Conservation (phyloP, 306 rosid genomes). For the Comarum palustre region DNA sequence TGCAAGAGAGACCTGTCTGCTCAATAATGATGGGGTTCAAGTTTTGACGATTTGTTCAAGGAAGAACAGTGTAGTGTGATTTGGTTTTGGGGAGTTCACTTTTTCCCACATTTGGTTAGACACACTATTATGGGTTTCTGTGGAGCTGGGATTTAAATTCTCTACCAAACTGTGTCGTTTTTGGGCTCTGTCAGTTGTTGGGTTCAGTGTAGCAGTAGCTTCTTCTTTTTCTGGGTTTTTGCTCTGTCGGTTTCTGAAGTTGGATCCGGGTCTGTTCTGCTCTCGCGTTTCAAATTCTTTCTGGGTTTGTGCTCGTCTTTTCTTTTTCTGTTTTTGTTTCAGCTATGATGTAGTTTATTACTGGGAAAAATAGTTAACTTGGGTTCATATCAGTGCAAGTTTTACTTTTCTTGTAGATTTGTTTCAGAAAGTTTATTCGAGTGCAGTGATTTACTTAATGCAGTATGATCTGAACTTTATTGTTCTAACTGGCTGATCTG, state of each 20-base stretch:
- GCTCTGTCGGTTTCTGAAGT: constrained; percentile 25
- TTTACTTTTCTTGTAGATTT: constrained; percentile 9
- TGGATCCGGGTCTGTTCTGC: constrained; percentile 53
- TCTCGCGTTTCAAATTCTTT: constrained; percentile 27
- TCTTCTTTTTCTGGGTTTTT: constrained; percentile 39
- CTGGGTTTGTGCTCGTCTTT: constrained; percentile 22
- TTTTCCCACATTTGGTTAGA: constrained; percentile 32
- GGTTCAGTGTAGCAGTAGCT: constrained; percentile 48
- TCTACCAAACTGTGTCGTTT: constrained; percentile 20
- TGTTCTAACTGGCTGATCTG: neutral
- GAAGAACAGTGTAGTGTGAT: constrained; percentile 12
- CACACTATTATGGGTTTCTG: constrained; percentile 27
- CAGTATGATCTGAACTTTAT: neutral
- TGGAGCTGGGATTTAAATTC: constrained; percentile 46
- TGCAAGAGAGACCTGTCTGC: neutral
- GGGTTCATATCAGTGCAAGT: constrained; percentile 16
- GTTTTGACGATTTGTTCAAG: constrained; percentile 29
- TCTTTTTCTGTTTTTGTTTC: constrained; percentile 9
- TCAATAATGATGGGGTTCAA: constrained; percentile 10
- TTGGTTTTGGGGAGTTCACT: neutral
- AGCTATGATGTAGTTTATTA: constrained; percentile 20
- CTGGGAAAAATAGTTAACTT: constrained; percentile 7
- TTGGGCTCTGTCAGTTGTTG: constrained; percentile 56
- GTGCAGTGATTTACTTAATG: neutral
- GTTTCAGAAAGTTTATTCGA: neutral